These are phyloP conservation scores for Monosporozyma yasuniensis DNA, from an alignment of 805 yeast genomes.

Conservation along the genomic window DNA sequence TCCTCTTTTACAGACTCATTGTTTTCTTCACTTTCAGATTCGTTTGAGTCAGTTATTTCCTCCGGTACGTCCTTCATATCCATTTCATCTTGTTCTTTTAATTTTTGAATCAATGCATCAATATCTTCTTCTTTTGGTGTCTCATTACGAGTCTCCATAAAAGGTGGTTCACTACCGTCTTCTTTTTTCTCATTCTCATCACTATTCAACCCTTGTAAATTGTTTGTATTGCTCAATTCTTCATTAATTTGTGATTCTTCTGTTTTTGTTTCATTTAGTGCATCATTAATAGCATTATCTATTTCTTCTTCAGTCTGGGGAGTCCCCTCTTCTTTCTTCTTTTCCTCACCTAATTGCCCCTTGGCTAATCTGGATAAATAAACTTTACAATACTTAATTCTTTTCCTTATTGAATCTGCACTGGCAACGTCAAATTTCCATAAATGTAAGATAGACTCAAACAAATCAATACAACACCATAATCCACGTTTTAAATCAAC, in stretches of 20 bases:
- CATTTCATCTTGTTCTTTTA: not conserved
- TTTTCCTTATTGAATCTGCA: constrained; percentile 12
- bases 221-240: not conserved
- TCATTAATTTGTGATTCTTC: not conserved
- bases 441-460: constrained; percentile 14
- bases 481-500: constrained; percentile 17
- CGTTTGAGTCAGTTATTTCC: no score
- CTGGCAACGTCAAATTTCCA: constrained; percentile 16
- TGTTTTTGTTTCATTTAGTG: not conserved
- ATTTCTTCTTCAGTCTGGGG: not conserved
- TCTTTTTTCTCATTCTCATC: not conserved
- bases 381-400: constrained; percentile 23
- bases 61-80: no score
- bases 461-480: constrained; percentile 29
- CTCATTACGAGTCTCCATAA: not conserved
- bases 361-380: constrained; percentile 20
- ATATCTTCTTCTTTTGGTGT: constrained; percentile 6
- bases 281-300: not conserved
- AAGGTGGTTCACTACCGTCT: not conserved
- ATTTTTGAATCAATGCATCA: constrained; percentile 4
- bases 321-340: not conserved
- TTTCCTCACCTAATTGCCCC: constrained; percentile 16
- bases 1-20: constrained; percentile 3
- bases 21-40: no score
- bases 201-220: not conserved